Evolutionary conservation across 2,329 filamentous ascomycete species (phyloP).

Genomic region (Botrytis tulipae): DNA sequence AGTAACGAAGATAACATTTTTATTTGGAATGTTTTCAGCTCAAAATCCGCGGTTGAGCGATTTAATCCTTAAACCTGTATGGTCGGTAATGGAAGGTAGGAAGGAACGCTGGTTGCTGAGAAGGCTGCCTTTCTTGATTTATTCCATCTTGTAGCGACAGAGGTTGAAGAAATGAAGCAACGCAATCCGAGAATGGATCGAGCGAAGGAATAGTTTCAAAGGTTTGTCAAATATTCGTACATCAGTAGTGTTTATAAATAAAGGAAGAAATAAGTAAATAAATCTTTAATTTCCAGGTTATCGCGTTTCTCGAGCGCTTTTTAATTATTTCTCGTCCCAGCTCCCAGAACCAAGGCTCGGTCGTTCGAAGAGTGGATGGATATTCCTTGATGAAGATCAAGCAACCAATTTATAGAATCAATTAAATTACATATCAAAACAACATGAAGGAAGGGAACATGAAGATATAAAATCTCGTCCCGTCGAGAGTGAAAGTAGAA

Average conservation of each 20-base stretch:
- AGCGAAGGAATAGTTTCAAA: neutral
- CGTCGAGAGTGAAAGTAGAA: neutral
- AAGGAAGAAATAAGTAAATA: neutral
- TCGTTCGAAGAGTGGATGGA: constrained; percentile 10
- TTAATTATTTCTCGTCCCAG: neutral
- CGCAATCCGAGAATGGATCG: neutral
- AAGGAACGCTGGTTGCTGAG: neutral
- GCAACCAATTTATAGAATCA: neutral
- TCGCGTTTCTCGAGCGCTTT: constrained; percentile 4
- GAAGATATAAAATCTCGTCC: neutral
- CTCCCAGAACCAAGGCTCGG: constrained; percentile 5
- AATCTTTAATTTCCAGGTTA: constrained; percentile 13
- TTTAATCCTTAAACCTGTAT: neutral
- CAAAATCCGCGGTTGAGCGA: neutral
- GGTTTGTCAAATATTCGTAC: neutral
- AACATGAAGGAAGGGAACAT: neutral
- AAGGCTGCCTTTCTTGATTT: neutral
- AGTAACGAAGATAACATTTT: constrained; percentile 42
- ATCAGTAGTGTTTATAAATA: neutral
- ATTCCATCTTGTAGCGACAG: neutral
- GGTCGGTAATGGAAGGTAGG: neutral
- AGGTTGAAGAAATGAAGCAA: neutral
- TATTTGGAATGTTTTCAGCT: constrained; percentile 3
- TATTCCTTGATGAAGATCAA: constrained; percentile 13
- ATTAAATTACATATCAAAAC: constrained; percentile 9